These are phyloP conservation scores for Lactifluus hygrophoroides DNA, from an alignment of 768 basidiomycete genomes.

Conservation along the genomic window DNA sequence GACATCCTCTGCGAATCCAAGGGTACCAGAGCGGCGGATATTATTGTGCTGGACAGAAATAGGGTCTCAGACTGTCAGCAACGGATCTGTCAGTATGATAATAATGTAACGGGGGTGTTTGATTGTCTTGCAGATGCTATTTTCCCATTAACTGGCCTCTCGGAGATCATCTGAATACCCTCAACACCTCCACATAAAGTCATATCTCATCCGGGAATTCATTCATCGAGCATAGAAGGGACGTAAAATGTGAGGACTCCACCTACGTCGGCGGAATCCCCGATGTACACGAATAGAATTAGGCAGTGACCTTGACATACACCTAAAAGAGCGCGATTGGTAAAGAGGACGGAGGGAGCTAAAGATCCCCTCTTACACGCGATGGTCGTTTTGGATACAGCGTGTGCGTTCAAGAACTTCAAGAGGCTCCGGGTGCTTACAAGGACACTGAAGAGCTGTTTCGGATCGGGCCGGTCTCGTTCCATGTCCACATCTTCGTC, in stretches of 20 bases:
- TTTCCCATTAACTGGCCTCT: no score
- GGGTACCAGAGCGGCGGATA: background rate
- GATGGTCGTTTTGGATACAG: constrained; percentile 76
- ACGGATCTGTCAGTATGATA: background rate
- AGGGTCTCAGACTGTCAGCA: background rate
- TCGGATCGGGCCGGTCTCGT: constrained; percentile 37
- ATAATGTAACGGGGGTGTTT: background rate
- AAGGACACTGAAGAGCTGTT: constrained; percentile 53
- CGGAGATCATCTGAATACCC: background rate
- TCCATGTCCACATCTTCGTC: constrained; percentile 24
- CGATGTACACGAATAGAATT: constrained; percentile 86
- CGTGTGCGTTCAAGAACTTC: constrained; percentile 74
- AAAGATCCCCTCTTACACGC: constrained; percentile 49
- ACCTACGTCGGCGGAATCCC: constrained; percentile 67
- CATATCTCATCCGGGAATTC: background rate
- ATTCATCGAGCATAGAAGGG: constrained; percentile 63
- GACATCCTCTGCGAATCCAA: background rate
- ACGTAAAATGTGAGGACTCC: constrained; percentile 87
- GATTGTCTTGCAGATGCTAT: background rate
- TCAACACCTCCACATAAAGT: background rate
- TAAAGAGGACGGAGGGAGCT: background rate
- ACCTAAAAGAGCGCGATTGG: constrained; percentile 34
- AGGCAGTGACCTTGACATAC: constrained; percentile 77
- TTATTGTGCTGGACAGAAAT: background rate
- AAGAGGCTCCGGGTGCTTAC: constrained; percentile 68